These are phyloP conservation scores for Inga oerstediana DNA, from an alignment of 306 rosid genomes.

Conservation along the genomic window DNA sequence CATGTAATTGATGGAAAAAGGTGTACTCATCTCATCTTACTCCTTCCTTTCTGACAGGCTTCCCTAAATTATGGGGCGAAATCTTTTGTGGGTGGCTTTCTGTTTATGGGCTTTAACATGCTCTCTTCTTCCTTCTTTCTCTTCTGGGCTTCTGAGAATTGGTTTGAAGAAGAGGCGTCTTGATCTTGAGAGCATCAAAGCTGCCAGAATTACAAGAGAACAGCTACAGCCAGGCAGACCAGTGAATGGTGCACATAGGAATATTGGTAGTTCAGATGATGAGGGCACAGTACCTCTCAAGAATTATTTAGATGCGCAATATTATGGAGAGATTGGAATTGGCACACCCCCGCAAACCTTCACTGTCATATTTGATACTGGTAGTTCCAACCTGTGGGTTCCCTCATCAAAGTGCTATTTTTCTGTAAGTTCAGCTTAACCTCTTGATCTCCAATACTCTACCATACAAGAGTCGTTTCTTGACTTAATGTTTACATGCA, in stretches of 20 bases:
- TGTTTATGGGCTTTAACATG: conserved; percentile 65
- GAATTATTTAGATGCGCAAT: conserved; percentile 83
- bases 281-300: conserved; percentile 65
- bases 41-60: not conserved
- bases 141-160: conserved; percentile 63
- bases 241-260: conserved; percentile 29
- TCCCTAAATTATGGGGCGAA: conserved; percentile 52
- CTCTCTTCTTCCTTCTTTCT: conserved; percentile 54
- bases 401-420: conserved; percentile 11
- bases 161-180: conserved; percentile 67
- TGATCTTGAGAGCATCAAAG: conserved; percentile 61
- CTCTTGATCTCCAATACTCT: not conserved
- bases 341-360: conserved; percentile 88
- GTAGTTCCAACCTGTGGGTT: conserved; percentile 5
- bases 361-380: conserved; percentile 73
- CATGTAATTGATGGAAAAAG: not conserved
- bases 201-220: conserved; percentile 50
- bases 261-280: conserved; percentile 27
- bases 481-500: not conserved
- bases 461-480: not conserved
- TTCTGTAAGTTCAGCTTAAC: conserved; percentile 4
- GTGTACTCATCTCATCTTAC: not conserved
- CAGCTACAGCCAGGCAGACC: conserved; percentile 36
- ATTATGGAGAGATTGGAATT: conserved; percentile 86
- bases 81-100: conserved; percentile 47